phyloP scores from a whole-genome alignment of 2,329 filamentous ascomycete species.

The Calonectria pseudoreteaudii region DNA sequence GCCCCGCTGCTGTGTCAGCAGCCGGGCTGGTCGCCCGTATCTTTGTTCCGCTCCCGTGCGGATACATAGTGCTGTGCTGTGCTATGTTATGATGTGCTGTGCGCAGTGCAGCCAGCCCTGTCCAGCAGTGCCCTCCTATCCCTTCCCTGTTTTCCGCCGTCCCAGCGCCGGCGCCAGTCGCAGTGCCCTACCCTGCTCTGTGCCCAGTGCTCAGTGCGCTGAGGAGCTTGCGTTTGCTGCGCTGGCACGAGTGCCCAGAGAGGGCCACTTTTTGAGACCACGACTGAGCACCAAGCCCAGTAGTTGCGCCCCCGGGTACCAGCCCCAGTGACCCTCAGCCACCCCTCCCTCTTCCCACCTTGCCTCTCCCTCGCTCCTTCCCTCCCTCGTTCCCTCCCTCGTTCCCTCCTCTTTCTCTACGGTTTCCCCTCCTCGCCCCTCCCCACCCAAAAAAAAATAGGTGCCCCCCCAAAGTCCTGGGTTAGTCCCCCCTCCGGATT shows the following conservation, averaged over 20 bases:
- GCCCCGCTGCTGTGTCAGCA: constrained; percentile 43
- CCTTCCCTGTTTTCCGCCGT: constrained; percentile 4
- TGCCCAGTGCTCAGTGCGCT: constrained; percentile 21
- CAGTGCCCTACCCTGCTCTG: constrained; percentile 14
- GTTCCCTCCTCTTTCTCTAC: constrained; percentile 37
- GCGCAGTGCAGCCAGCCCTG: constrained; percentile 8
- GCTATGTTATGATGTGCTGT: constrained; percentile 21
- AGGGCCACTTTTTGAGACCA: constrained; percentile 30
- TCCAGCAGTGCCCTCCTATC: not conserved
- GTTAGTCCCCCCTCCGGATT: constrained; percentile 42
- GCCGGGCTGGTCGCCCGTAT: constrained; percentile 21
- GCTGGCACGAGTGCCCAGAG: constrained; percentile 46
- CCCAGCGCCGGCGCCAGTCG: constrained; percentile 14
- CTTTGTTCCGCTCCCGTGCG: constrained; percentile 25
- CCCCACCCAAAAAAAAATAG: constrained; percentile 43
- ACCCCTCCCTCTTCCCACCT: constrained; percentile 42
- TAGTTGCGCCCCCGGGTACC: constrained; percentile 27
- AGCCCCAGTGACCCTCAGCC: constrained; percentile 44
- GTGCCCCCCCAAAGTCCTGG: constrained; percentile 39
- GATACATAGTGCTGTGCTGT: constrained; percentile 36
- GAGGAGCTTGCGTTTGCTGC: constrained; percentile 28
- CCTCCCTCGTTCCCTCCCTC: constrained; percentile 38
- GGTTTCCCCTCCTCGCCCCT: constrained; percentile 43
- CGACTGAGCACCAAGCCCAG: constrained; percentile 13
- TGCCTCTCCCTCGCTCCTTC: constrained; percentile 30